phyloP scores from a whole-genome alignment of 2,329 filamentous ascomycete genomes.

The Xylariaceae sp. region DNA sequence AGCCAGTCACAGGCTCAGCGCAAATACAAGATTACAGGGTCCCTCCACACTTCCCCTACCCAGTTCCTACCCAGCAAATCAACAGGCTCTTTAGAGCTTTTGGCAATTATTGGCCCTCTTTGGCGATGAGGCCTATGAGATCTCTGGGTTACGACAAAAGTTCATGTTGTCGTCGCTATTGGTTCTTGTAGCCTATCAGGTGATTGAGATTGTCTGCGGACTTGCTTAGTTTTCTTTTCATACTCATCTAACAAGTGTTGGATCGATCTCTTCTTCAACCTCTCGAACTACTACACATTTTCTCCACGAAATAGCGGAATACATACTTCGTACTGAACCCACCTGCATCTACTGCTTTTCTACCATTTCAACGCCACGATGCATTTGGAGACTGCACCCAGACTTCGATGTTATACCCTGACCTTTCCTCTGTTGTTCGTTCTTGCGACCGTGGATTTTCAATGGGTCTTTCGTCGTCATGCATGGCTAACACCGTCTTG shows the following conservation, averaged over 20 bases:
- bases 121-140: conserved; percentile 33
- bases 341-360: conserved; percentile 14
- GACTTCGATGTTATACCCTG: neutral
- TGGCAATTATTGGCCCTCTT: conserved; percentile 34
- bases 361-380: too few relatives aligned
- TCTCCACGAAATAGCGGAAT: conserved; percentile 10
- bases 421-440: conserved; percentile 11
- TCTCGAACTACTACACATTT: too few relatives aligned
- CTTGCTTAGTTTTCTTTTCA: conserved; percentile 31
- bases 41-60: conserved; percentile 18
- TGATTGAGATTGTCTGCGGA: conserved; percentile 46
- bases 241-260: conserved; percentile 21
- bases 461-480: conserved; percentile 5
- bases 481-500: conserved; percentile 15
- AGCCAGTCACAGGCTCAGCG: conserved; percentile 31
- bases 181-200: conserved; percentile 44
- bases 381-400: too few relatives aligned
- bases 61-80: conserved; percentile 46
- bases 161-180: conserved; percentile 41
- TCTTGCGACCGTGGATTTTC: conserved; percentile 6
- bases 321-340: conserved; percentile 13
- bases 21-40: conserved; percentile 22
- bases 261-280: conserved; percentile 31
- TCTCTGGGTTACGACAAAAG: conserved; percentile 48
- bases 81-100: conserved; percentile 40